A percentile compares a stretch with the other conserved stretches of the same genome.
These are phyloP conservation scores for Acanthamoeba sp. DNA, from an alignment of 208 protist species.

Conservation along the genomic window DNA sequence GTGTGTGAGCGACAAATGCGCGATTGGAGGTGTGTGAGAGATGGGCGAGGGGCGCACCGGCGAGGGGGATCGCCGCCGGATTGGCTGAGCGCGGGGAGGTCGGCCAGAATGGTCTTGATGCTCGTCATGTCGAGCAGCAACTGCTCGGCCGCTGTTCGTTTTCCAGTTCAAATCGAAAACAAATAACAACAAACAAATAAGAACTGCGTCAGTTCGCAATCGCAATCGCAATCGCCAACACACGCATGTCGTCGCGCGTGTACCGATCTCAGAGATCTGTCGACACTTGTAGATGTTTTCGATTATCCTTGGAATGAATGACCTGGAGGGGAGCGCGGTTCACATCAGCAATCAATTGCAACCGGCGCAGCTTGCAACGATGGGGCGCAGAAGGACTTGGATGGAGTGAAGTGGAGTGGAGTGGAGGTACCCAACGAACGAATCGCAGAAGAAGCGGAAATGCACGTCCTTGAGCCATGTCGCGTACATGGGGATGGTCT, in stretches of 20 bases:
- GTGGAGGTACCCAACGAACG: conserved; percentile 59
- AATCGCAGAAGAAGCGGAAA: conserved; percentile 80
- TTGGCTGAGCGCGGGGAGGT: conserved; percentile 18
- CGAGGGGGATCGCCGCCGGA: conserved; percentile 8
- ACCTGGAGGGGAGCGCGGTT: neutral
- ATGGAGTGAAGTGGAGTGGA: neutral
- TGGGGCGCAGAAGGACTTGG: neutral
- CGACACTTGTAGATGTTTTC: conserved; percentile 80
- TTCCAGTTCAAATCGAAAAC: too few species aligned
- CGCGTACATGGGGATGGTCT: neutral
- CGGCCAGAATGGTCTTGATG: conserved; percentile 72
- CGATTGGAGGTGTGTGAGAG: neutral
- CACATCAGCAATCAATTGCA: neutral
- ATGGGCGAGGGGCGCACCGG: neutral
- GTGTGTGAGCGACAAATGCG: too few species aligned
- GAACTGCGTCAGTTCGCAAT: too few species aligned
- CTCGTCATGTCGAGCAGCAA: conserved; percentile 79
- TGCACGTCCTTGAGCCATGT: conserved; percentile 64
- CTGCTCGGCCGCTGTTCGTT: conserved; percentile 52
- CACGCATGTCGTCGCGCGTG: too few species aligned
- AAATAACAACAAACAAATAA: too few species aligned
- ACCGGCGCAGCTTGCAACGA: too few species aligned
- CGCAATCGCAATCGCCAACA: too few species aligned
- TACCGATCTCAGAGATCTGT: conserved; percentile 81
- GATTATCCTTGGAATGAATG: conserved; percentile 74